Base-by-base conservation (phyloP, 352 stramenopile genomes). In the Lagenidium giganteum region DNA sequence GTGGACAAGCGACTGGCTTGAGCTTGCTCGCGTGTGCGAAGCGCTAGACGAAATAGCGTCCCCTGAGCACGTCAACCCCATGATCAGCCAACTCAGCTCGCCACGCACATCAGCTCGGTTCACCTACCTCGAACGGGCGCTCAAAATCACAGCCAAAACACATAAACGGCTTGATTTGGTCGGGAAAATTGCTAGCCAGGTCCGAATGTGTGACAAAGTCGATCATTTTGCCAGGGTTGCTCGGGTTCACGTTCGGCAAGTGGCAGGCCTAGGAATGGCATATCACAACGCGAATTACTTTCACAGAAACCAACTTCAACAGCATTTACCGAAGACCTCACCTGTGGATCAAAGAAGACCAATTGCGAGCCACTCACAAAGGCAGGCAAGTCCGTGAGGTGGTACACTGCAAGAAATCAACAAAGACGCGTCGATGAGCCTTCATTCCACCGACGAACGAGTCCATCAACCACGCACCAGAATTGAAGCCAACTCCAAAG, bases 401-500 rank as follows among this genome's bases (percentile, higher is more conserved):
- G 87, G 48, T 96, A 96, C 8, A 95, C 85, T 84, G 25, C 14
- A 14, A 8, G 33, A 45, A 5, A 24, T 47, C 25, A 47, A 22
- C 36, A 8, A 8, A 36, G 1, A 3, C 22, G 12, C 8, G 3
- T 33, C 3, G 47, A 24, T n/a, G n/a, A n/a, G n/a, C n/a, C n/a
- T n/a, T n/a, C n/a, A n/a, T n/a, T n/a, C n/a, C n/a, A n/a, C 69
- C 12, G 27, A 43, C 11, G 34, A 42, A n/a, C 13, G 6, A 9
- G 18, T 5, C 21, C 6, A 20, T 27, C 9, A 47, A 38, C 12
- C 11, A 18, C 22, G 44, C 43, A 81, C 69, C 72, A n/a, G 74
- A 83, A 54, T 96, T 96, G 61, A 96, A 95, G 8, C 86, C 86
- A 27, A 96, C 70, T 7, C 86, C 86, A 46, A 96, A 96, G 23